Evolutionary conservation across 2,329 filamentous ascomycete genomes (phyloP).

Genomic region (Fusarium sp.): DNA sequence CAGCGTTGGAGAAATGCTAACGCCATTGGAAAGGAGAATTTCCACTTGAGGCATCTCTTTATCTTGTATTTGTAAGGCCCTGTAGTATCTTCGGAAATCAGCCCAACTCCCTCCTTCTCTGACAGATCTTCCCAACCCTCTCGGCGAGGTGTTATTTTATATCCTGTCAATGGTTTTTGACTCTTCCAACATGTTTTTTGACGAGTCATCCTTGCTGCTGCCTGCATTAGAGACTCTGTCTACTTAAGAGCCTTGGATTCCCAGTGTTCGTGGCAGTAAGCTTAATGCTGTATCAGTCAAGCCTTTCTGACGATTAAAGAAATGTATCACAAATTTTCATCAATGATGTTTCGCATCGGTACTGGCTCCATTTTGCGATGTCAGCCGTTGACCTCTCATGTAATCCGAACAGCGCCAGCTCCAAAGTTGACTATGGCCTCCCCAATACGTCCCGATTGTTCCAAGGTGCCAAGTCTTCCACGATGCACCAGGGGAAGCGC

Average conservation of each 20-base stretch:
- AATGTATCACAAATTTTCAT: neutral
- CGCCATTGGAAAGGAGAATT: neutral
- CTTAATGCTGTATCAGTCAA: neutral
- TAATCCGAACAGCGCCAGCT: neutral
- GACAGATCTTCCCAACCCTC: neutral
- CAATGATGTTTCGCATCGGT: neutral
- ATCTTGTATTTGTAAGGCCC: neutral
- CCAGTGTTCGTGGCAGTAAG: neutral
- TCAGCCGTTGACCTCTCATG: neutral
- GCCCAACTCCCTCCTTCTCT: neutral
- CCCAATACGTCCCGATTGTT: neutral
- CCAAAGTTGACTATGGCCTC: neutral
- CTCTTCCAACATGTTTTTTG: neutral
- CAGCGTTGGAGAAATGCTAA: neutral
- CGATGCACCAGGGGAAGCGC: neutral
- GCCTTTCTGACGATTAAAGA: fast-evolving
- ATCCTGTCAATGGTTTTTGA: neutral
- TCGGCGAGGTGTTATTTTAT: neutral
- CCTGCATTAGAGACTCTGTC: neutral
- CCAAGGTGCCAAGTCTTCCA: no score
- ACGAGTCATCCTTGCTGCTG: neutral
- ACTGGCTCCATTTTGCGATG: neutral
- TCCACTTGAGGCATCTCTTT: neutral
- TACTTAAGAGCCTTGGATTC: neutral
- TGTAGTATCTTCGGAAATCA: neutral